Evolutionary conservation across 805 yeast species (phyloP).

Genomic region (Yarrowia deformans): DNA sequence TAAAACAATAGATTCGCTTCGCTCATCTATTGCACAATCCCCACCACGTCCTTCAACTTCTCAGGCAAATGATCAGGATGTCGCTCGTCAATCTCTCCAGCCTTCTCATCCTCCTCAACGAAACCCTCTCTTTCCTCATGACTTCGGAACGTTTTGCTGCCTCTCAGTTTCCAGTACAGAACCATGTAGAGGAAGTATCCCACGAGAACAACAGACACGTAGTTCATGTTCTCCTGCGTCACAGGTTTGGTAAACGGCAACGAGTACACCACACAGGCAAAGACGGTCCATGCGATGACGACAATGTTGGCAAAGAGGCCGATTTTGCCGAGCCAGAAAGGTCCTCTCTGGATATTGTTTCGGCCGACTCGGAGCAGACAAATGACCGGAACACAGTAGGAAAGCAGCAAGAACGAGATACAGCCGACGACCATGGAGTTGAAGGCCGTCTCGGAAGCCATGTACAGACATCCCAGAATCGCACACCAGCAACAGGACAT

Average conservation of each 20-base stretch:
- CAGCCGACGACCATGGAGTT: slow-evolving; percentile 69
- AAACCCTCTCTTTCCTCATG: slow-evolving; percentile 34
- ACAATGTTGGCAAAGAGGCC: slow-evolving; percentile 47
- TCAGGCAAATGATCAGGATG: slow-evolving; percentile 10
- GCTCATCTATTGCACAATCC: slow-evolving; percentile 5
- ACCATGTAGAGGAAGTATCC: slow-evolving; percentile 26
- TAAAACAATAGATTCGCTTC: neutral
- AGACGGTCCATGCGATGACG: slow-evolving; percentile 63
- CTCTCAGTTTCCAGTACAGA: slow-evolving; percentile 27
- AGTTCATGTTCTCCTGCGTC: slow-evolving; percentile 68
- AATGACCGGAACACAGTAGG: slow-evolving; percentile 63
- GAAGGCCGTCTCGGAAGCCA: slow-evolving; percentile 73
- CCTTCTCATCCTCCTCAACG: slow-evolving; percentile 13
- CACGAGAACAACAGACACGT: slow-evolving; percentile 45
- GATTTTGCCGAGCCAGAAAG: slow-evolving; percentile 43
- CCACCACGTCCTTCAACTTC: slow-evolving; percentile 22
- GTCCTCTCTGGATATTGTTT: slow-evolving; percentile 52
- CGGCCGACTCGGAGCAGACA: slow-evolving; percentile 60
- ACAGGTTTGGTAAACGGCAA: slow-evolving; percentile 71
- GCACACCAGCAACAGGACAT: slow-evolving; percentile 62
- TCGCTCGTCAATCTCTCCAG: neutral
- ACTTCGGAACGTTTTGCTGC: slow-evolving; percentile 22
- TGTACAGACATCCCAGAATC: slow-evolving; percentile 64
- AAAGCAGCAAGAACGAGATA: slow-evolving; percentile 63
- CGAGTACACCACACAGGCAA: slow-evolving; percentile 66